Base-by-base conservation (phyloP, 2,329 filamentous ascomycete genomes). In the Fusarium sp. region DNA sequence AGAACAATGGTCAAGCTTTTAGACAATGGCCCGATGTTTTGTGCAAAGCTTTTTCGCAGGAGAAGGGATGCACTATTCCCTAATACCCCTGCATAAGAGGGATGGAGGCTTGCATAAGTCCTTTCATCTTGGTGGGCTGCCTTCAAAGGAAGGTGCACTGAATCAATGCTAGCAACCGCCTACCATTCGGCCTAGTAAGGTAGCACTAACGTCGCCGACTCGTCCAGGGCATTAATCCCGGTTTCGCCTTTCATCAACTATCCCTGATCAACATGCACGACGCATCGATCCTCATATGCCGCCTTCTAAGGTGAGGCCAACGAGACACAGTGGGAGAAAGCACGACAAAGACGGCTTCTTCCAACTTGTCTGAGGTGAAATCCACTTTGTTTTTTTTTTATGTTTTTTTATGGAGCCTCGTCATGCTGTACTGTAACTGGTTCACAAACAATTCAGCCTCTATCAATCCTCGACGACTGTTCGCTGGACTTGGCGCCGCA, bases 221-320 rank as follows among this genome's bases (percentile, higher is more conserved):
- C 26, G 38, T 44, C 33, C 55, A 62, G 51, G 61, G 42, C 45
- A 52, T 43, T 53, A 42, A 46, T 57, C 64, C 59, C 45, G 45
- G 62, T 47, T 59, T 59, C 57, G 57, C 55, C 55, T 61, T 57
- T 57, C 40, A 57, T 55, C 46, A 64, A 51, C 56, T 53, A 70
- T 68, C 68, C 70, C 65, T 66, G 70, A 70, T 72, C 72, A 71
- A 63, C 70, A 73, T 54, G 57, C 62, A 65, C 61, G 47, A 64
- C 66, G 31, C 67, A 69, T 73, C 64, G 57, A 72, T 73, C 69
- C 65, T 65, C 58, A 70, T 67, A 62, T 60, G 57, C 63, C 50
- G 39, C 38, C 45, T 50, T 43, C 53, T 56, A 65, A 58, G 42
- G 36, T 50, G 36, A 55, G 54, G 40, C 54, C 33, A 8, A 45